Conservation (phyloP, 305 asterid genomes). For the Plantago lanceolata region DNA sequence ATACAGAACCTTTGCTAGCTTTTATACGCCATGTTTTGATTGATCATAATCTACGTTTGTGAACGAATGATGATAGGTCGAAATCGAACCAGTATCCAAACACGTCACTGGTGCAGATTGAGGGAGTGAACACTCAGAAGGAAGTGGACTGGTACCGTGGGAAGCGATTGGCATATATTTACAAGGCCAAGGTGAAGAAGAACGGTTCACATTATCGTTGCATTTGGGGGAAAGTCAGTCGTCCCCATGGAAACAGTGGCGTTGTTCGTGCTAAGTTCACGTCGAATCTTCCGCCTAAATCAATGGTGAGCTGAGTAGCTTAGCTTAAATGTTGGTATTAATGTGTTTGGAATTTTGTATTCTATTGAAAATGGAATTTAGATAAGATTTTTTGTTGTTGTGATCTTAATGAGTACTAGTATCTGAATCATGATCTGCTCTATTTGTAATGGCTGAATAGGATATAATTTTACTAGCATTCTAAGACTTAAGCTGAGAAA, state of each 20-base stretch:
- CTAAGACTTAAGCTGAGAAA: too few species aligned
- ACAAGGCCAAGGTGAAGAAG: slow-evolving; percentile 91
- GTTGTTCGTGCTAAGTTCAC: slow-evolving; percentile 7
- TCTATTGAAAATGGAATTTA: too few species aligned
- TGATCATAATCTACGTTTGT: too few species aligned
- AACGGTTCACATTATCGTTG: slow-evolving; percentile 79
- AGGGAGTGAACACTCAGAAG: slow-evolving; percentile 86
- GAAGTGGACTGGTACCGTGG: slow-evolving; percentile 87
- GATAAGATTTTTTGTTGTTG: too few species aligned
- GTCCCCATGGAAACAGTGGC: slow-evolving; percentile 37
- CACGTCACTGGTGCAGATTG: slow-evolving; percentile 79
- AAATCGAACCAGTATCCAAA: slow-evolving; percentile 92
- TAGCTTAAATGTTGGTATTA: too few species aligned
- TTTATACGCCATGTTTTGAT: too few species aligned
- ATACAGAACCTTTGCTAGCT: too few species aligned
- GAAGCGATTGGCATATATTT: slow-evolving; percentile 77
- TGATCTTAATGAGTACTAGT: too few species aligned
- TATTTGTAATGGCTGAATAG: too few species aligned
- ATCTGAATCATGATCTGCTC: too few species aligned
- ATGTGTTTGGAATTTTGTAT: too few species aligned
- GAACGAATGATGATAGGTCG: slow-evolving; percentile 34
- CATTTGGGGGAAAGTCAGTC: slow-evolving; percentile 77
- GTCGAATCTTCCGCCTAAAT: slow-evolving; percentile 1
- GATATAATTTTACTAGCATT: too few species aligned
- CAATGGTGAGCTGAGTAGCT: background rate